Base-by-base conservation (phyloP, 106 monocot genomes). In the Platanthera guangdongensis region DNA sequence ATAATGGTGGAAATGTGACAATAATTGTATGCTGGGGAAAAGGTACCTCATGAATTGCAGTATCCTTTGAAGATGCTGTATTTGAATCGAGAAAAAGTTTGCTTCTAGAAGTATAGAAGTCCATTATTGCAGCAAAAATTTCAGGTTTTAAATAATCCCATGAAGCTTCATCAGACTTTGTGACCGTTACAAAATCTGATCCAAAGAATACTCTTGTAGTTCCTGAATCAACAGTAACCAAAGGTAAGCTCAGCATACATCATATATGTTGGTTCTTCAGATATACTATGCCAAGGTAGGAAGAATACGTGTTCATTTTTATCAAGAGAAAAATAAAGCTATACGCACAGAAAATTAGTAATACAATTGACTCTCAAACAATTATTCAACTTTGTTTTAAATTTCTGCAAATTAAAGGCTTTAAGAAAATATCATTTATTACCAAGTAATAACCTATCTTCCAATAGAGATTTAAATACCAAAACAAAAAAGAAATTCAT, bases 101-200 rank as follows among this genome's bases (percentile, higher is more conserved):
- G 25, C 88, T 86, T 78, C 99, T 90, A 65, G 94, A 92, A 57
- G 90, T 76, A 78, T 88, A 94, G 72, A 94, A 99, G 69, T 94
- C 99, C 99, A 99, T 99, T 60, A 99, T 94, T 78, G 88, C 89
- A 21, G 94, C 97, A 84, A 99, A 99, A 64, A 94, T 81, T 83
- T 99, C 94, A 80, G 99, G 99, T 62, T 92, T 99, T 57, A 99
- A 77, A 77, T 83, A 83, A 85, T 99, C 99, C 99, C 99, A 99
- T 30, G 88, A 90, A 16, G 86, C 76, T 59, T 92, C 94, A 13
- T 99, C 99, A 54, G 99, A 94, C 67, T 92, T 99, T 71, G 99
- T 92, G 7, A 99, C 92, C 7, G 94, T 99, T 47, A 94, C 71
- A 80, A 92, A 99, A 83, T 99, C 94, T 12, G 94, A 89, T 73